Percentiles rank a stretch among this genome's conserved stretches.
phyloP scores from a whole-genome alignment of 306 rosid genomes.

The Castanea mollissima region DNA sequence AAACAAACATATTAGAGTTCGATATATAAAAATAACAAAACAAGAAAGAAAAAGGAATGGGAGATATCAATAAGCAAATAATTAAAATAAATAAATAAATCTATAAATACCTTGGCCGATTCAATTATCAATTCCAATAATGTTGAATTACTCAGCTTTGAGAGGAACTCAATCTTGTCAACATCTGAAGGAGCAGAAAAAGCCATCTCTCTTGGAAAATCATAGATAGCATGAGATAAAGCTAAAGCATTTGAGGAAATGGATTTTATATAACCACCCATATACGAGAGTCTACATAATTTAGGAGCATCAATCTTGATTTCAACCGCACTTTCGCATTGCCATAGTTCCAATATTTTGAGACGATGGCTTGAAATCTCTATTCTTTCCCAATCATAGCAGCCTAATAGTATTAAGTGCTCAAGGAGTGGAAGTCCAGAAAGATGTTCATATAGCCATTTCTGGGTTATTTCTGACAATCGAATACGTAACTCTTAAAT shows the following conservation, averaged over 20 bases:
- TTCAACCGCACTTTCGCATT: constrained; percentile 13
- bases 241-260: neutral
- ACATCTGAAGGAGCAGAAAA: neutral
- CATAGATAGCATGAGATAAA: neutral
- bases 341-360: constrained; percentile 7
- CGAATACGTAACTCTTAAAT: neutral
- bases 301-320: constrained; percentile 28
- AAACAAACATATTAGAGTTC: neutral
- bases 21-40: neutral
- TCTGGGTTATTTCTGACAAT: neutral
- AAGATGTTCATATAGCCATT: constrained; percentile 26
- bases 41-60: neutral
- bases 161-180: constrained; percentile 8
- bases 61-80: neutral
- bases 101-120: neutral
- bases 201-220: neutral
- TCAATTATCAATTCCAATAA: neutral
- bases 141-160: neutral
- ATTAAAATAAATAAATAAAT: neutral
- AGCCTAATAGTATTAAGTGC: constrained; percentile 4
- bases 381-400: constrained; percentile 23
- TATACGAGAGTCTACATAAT: neutral
- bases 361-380: constrained; percentile 26
- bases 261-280: neutral
- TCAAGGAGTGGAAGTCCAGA: constrained; percentile 29